Evolutionary conservation across 129 eudicot genomes (phyloP).

Genomic region (Saussurea involucrata): DNA sequence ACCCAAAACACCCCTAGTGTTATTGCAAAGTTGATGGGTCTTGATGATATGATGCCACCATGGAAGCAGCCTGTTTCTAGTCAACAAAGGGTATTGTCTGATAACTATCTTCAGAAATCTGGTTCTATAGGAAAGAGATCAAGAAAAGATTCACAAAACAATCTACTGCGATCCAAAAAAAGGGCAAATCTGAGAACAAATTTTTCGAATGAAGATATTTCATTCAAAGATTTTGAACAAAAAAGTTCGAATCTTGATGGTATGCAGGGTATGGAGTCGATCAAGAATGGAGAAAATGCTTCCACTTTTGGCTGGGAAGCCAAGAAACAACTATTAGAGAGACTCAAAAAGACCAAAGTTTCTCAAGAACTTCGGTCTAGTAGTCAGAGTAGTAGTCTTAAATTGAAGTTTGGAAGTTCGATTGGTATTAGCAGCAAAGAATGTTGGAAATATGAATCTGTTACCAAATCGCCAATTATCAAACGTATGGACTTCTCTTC

Average conservation of each 20-base stretch:
- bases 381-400: not conserved
- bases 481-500: not conserved
- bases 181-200: slow-evolving; percentile 7
- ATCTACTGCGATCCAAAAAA: slow-evolving; percentile 14
- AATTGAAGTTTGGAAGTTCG: slow-evolving; percentile 11
- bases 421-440: slow-evolving; percentile 19
- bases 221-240: not conserved
- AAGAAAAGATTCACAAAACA: slow-evolving; percentile 18
- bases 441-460: slow-evolving; percentile 4
- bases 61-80: slow-evolving; percentile 20
- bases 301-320: slow-evolving; percentile 26
- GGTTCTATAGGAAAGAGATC: slow-evolving; percentile 50
- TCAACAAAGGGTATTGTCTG: slow-evolving; percentile 47
- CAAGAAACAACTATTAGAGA: slow-evolving; percentile 35
- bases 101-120: slow-evolving; percentile 48
- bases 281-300: not conserved
- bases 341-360: slow-evolving; percentile 31
- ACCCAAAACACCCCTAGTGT: slow-evolving; percentile 41
- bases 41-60: slow-evolving; percentile 32
- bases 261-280: slow-evolving; percentile 7
- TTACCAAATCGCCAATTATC: slow-evolving; percentile 3
- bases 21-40: slow-evolving; percentile 64
- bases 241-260: not conserved
- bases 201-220: slow-evolving; percentile 3
- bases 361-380: slow-evolving; percentile 13